Evolutionary conservation across 139 green algal species (phyloP), one percentile per base, ranked within the genome.

Genomic region (Volvox africanus): DNA sequence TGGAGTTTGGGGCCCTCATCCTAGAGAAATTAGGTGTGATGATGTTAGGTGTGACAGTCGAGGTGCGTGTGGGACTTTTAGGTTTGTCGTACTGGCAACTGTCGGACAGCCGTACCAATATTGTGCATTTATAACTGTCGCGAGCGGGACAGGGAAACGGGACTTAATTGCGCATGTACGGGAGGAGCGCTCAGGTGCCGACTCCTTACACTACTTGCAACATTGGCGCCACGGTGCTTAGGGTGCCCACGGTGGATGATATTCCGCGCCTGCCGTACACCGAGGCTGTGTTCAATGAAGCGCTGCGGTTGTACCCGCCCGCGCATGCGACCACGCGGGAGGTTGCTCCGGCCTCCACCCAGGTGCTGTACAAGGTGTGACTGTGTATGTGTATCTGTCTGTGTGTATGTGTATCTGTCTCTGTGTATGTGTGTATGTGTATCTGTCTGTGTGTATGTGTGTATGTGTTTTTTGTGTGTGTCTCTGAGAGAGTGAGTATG

Each of bases 251-350:
- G 3, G 77, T 73, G 69, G 28, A 21, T 26, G 62, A 90, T 65
- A 89, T 89, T 37, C 33, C 80, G 0, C 77, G 44, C 67, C 94
- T 95, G 76, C 85, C 91, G 30, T 97, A 95, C 86, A 80, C 92
- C 9, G 89, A 92, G n/a, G 95, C 94, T 0, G 91, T 96, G 5
- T 81, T 96, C 62, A 92, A 92, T 14, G 95, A 97, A 90, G 78
- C 91, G 11, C 68, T 97, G 76, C 92, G 95, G 9, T 79, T 97
- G 36, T 95, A 92, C 86, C 94, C 94, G 1, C 95, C 95, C 9
- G 92, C 85, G 13, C 79, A 92, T 24, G 85, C 18, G 61, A 90
- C 78, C 61, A 83, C 33, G 18, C 44, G 83, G 26, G 18, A 35
- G 30, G 32, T 33, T 33, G 65, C 75, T 12, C 37, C 75, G 36